Evolutionary conservation across 495 filamentous ascomycete species (phyloP), one percentile per base, ranked within the genome.

Genomic region (Umbilicaria muhlenbergii): DNA sequence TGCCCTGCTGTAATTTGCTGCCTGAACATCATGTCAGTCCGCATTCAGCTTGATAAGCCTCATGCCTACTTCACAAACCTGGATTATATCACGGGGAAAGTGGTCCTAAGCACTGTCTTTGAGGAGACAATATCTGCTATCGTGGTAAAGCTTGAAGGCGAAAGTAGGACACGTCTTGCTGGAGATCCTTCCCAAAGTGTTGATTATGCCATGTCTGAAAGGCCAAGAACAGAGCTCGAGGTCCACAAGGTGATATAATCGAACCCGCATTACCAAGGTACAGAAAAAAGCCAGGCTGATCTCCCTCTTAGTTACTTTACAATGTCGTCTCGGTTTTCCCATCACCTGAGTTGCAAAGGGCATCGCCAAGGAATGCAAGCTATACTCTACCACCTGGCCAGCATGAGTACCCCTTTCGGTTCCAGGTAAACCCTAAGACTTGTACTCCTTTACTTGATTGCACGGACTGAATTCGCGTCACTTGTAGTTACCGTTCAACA

Each of bases 61-160:
- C 78, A 80, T 47, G 65, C 71, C 39, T 79, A 82, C 62, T 94
- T 82, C 60, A 94, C 91, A 45, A 95, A 95, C 53, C 73, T 94
- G 43, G 91, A 98, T 60, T 65, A 77, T 46, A 71, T 98, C 21
- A 72, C 69, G 1, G 81, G 81, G 17, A 73, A 61, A 40, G 73
- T 94, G 16, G 56, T 87, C 11, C 60, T 98, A 39, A 59, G 64
- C 14, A 67, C 87, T 6, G 58, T 57, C 10, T 75, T 72, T 19
- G 73, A 78, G 43, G 74, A 83, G 45, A 72, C 75, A 21, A 69
- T 98, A 38, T 73, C 79, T 21, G 74, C 75, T 11, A 81, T 98
- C 42, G 72, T 86, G 35, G 89, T 94, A 49, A 98, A 98, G 65
- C 72, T 98, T 32, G 89, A 98, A 58, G 91, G 88, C 42, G 87